These are phyloP conservation scores for Trichoderma koningiopsis DNA, from an alignment of 2,329 filamentous ascomycete genomes.

Conservation along the genomic window DNA sequence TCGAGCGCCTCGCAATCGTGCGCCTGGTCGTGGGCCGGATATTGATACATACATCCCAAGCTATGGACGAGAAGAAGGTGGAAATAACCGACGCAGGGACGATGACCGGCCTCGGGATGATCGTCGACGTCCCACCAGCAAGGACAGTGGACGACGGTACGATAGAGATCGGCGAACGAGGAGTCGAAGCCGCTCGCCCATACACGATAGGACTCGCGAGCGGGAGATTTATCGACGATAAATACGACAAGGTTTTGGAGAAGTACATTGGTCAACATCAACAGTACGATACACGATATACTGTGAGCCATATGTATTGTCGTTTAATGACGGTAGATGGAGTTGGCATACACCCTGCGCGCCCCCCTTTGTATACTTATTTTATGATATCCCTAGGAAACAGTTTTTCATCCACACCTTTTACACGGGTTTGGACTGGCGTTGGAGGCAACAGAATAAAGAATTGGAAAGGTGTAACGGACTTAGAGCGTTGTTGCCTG, in stretches of 20 bases:
- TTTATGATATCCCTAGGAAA: slow-evolving; percentile 24
- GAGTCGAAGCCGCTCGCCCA: slow-evolving; percentile 46
- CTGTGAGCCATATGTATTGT: neutral
- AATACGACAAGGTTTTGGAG: neutral
- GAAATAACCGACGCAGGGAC: slow-evolving; percentile 36
- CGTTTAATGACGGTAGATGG: neutral
- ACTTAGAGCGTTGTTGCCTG: neutral
- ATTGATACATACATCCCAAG: slow-evolving; percentile 55
- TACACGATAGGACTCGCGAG: slow-evolving; percentile 43
- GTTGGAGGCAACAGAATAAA: slow-evolving; percentile 1
- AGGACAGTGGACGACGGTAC: slow-evolving; percentile 42
- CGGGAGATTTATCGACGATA: slow-evolving; percentile 49
- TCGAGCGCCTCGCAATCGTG: slow-evolving; percentile 40
- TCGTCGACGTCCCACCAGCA: slow-evolving; percentile 38
- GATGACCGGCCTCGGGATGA: slow-evolving; percentile 38
- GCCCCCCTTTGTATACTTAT: neutral
- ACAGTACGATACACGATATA: neutral
- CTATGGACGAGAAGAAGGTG: slow-evolving; percentile 43
- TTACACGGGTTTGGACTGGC: slow-evolving; percentile 5
- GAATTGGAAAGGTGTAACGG: neutral
- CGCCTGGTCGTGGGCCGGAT: slow-evolving; percentile 40
- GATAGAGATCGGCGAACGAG: slow-evolving; percentile 46
- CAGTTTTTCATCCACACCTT: neutral
- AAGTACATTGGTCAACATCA: neutral
- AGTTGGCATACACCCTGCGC: neutral